phyloP scores from a whole-genome alignment of 768 basidiomycete species.

The Hebeloma cylindrosporum region DNA sequence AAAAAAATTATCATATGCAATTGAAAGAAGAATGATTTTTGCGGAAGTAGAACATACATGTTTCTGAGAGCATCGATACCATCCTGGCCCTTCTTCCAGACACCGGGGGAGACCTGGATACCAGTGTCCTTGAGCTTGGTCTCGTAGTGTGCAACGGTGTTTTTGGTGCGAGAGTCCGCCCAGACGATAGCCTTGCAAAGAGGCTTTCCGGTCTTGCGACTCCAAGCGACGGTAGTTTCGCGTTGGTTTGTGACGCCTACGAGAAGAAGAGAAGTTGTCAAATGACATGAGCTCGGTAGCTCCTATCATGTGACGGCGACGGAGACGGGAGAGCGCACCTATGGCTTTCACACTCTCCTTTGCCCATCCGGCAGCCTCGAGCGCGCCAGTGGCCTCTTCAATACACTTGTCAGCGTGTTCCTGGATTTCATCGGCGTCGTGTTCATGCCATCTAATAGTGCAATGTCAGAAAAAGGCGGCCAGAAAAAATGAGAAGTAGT shows the following conservation, averaged over 20 bases:
- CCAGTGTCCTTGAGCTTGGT: conserved; percentile 70
- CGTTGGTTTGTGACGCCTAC: conserved; percentile 95
- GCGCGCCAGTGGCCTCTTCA: conserved; percentile 60
- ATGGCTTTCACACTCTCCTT: conserved; percentile 87
- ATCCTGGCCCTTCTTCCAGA: conserved; percentile 69
- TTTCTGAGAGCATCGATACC: conserved; percentile 63
- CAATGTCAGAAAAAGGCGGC: not conserved
- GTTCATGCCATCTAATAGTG: conserved; percentile 87
- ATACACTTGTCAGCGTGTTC: conserved; percentile 75
- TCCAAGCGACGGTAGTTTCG: conserved; percentile 95
- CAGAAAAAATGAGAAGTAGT: not conserved
- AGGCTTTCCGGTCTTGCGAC: conserved; percentile 84
- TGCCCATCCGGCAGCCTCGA: conserved; percentile 77
- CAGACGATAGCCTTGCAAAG: conserved; percentile 91
- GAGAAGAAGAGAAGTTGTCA: conserved; percentile 15
- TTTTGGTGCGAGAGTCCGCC: conserved; percentile 92
- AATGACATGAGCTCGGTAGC: too few species aligned
- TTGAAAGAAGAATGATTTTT: conserved; percentile 13
- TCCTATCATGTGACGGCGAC: conserved; percentile 15
- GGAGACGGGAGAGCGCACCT: conserved; percentile 52
- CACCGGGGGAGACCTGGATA: conserved; percentile 66
- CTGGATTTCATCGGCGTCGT: conserved; percentile 84
- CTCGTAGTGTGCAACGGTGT: conserved; percentile 78
- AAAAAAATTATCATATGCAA: conserved; percentile 12
- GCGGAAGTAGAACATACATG: conserved; percentile 47